A percentile compares a stretch with the other conserved stretches of the same genome.
Conservation (phyloP, 1,284 basidiomycete species). For the Rugosomyces carneus region DNA sequence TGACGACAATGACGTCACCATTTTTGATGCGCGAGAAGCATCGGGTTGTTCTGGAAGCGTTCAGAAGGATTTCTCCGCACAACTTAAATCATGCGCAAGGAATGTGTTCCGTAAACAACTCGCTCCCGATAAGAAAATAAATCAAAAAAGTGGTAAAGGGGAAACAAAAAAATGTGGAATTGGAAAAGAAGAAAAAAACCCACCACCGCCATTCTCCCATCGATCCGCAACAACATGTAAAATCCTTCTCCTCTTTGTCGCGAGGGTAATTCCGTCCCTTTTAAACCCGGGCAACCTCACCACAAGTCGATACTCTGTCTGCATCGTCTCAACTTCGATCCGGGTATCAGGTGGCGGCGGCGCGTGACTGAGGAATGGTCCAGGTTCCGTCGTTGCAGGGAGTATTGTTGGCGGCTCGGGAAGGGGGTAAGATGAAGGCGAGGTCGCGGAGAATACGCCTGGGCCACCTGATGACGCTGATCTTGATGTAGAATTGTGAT, state of each 20-base stretch:
- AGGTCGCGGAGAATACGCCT: slow-evolving; percentile 18
- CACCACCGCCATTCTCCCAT: slow-evolving; percentile 67
- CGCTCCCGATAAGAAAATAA: too few species aligned
- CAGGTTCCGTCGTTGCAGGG: slow-evolving; percentile 34
- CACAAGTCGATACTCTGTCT: slow-evolving; percentile 53
- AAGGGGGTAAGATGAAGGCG: slow-evolving; percentile 26
- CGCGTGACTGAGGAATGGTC: slow-evolving; percentile 53
- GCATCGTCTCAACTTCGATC: slow-evolving; percentile 64
- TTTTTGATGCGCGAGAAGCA: not conserved
- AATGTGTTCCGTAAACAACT: too few species aligned
- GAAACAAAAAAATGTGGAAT: too few species aligned
- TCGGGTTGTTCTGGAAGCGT: too few species aligned
- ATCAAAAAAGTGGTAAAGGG: too few species aligned
- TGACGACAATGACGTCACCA: not conserved
- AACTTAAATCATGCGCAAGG: too few species aligned
- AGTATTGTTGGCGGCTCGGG: slow-evolving; percentile 57
- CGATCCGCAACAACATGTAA: slow-evolving; percentile 76
- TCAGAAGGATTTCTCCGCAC: too few species aligned
- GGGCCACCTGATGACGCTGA: slow-evolving; percentile 17
- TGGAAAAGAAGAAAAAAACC: too few species aligned
- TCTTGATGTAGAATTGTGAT: not conserved
- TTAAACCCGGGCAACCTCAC: slow-evolving; percentile 68
- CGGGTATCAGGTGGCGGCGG: slow-evolving; percentile 53
- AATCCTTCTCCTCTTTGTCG: slow-evolving; percentile 62
- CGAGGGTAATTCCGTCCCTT: slow-evolving; percentile 64